Base-by-base conservation (phyloP, 2,329 filamentous ascomycete species). In the Aurifilum marmelostoma region DNA sequence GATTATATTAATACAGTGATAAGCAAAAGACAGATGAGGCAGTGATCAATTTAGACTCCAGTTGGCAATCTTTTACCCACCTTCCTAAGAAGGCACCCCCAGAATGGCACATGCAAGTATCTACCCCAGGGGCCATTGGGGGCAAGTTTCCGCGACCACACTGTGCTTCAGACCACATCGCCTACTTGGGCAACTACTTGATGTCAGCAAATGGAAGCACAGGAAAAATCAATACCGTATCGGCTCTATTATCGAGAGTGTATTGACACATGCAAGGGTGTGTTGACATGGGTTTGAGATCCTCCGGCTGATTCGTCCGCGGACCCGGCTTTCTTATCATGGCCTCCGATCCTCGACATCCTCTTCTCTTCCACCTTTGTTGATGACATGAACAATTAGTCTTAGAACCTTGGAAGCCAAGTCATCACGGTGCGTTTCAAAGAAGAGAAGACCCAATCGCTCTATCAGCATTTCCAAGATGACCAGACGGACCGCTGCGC, bases 401-500 rank as follows among this genome's bases (percentile, higher is more conserved):
- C n/a, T n/a, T n/a, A n/a, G n/a, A 1, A 47, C 1, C 16, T 47
- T 16, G 16, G 5, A 8, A 8, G 41, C 41, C 18, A 47, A 47
- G 8, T 21, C 1, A 47, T 21, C 16, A 29, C 21, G 12, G 50
- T 54, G 50, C 14, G 4, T 3, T 14, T 18, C 4, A 54, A 12
- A 21, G 3, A 21, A 43, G 16, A 47, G n/a, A n/a, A n/a, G n/a
- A n/a, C n/a, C n/a, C n/a, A n/a, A n/a, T n/a, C n/a, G n/a, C n/a
- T n/a, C n/a, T n/a, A n/a, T n/a, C 8, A 58, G 4, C 32, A 39
- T 11, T 11, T 21, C 39, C 52, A 65, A n/a, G n/a, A 65, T 65
- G 63, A 65, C 63, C 18, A 65, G 63, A 59, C 52, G 54, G 27
- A 65, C 39, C 37, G 18, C 29, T 27, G 3, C 16, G 34, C 47